Base-by-base conservation (phyloP, 805 yeast genomes). In the Zygosaccharomyces bailii region DNA sequence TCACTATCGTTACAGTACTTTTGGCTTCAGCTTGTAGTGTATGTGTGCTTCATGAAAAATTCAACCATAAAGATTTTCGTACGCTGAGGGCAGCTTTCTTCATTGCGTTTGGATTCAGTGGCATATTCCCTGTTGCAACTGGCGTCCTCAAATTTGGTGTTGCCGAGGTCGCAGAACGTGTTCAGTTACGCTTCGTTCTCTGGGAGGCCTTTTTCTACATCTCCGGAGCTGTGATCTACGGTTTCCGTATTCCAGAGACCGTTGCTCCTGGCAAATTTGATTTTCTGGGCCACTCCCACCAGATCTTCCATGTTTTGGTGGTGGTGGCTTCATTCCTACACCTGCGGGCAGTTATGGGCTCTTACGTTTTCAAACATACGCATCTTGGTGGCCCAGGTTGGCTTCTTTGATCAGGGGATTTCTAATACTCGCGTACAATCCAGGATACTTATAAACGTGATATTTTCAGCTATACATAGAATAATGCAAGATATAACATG, bases 261-360 rank as follows among this genome's bases (percentile, higher is more conserved):
- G 42, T 55, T 5, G 54, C 52, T 5, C 87, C 88, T 0, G 89
- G 89, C 0, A 61, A 42, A 25, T 84, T 77, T 54, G 96, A 87
- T 54, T 53, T 77, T 10, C 68, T 77, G 52, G 96, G 95, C 6
- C 82, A 82, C 53, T 83, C 93, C 6, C 96, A 88, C 61, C 96
- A 88, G 60, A 75, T 87, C 4, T 87, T 88, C 63, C 96, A 87
- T 59, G 66, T 84, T 4, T 65, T 84, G 57, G 95, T 87, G 8
- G 89, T 86, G 0, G 50, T 80, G 4, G 95, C 93, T 13, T 86
- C 95, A 0, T 69, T 69, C 44, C 83, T 82, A 49, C 96, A 89
- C 65, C 79, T 84, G 65, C 72, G 63, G 50, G 95, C 85, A 0
- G 71, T 88, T 21, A 61, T 78, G 9, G 76, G 74, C 5, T 74